Evolutionary conservation across 2,329 filamentous ascomycete species (phyloP).

Genomic region (Fusarium buxicola): DNA sequence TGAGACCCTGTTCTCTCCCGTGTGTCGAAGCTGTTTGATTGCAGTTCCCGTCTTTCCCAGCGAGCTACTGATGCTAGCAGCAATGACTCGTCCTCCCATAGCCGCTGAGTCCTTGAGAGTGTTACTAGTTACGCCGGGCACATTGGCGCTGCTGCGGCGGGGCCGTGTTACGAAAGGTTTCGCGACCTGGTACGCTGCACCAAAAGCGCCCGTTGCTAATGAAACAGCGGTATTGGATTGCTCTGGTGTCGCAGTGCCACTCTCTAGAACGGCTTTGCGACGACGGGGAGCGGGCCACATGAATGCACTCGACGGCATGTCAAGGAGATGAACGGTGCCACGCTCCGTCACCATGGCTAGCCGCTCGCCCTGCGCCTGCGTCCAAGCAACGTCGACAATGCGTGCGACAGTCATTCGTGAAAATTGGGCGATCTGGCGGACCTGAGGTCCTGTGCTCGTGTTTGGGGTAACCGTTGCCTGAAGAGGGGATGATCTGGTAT

Average conservation of each 20-base stretch:
- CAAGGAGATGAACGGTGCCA: constrained; percentile 93
- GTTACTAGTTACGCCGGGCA: constrained; percentile 51
- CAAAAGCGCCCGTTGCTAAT: constrained; percentile 77
- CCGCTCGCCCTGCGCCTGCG: constrained; percentile 81
- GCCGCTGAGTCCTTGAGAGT: constrained; percentile 71
- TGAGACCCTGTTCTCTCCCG: constrained; percentile 79
- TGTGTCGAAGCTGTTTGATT: constrained; percentile 78
- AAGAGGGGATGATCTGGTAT: constrained; percentile 70
- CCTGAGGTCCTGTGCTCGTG: constrained; percentile 64
- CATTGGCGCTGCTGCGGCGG: constrained; percentile 61
- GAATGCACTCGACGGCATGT: constrained; percentile 84
- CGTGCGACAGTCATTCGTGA: constrained; percentile 91
- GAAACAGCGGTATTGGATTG: constrained; percentile 68
- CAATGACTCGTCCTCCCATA: constrained; percentile 77
- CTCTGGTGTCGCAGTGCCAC: constrained; percentile 61
- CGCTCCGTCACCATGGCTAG: constrained; percentile 92
- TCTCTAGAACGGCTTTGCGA: constrained; percentile 58
- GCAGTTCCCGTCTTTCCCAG: constrained; percentile 78
- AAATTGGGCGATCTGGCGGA: constrained; percentile 89
- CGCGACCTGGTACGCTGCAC: constrained; percentile 76
- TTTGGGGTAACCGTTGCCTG: constrained; percentile 62
- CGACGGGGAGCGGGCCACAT: constrained; percentile 84
- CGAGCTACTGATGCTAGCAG: constrained; percentile 79
- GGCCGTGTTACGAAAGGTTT: constrained; percentile 68
- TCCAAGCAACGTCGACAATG: constrained; percentile 92